Percentiles rank a stretch among this genome's conserved stretches.
phyloP scores from a whole-genome alignment of 441 rosid species.

The Erodium trifolium region DNA sequence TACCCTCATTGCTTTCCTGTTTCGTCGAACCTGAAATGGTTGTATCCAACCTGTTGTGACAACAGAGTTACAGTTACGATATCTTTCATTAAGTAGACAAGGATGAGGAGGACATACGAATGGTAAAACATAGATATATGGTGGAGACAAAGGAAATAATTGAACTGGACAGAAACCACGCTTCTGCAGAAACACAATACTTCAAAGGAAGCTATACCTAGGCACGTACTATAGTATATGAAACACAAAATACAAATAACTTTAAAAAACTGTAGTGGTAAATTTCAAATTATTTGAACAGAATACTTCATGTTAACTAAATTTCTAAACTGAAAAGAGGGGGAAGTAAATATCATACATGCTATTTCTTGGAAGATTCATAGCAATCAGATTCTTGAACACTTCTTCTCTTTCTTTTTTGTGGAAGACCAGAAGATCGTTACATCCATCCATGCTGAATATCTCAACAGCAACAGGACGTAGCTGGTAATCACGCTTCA shows the following conservation, averaged over 20 bases:
- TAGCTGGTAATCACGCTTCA: conserved; percentile 99
- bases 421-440: conserved; percentile 97
- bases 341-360: conserved; percentile 44
- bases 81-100: conserved; percentile 18
- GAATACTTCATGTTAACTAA: not conserved
- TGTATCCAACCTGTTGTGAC: conserved; percentile 73
- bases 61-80: conserved; percentile 18
- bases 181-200: not conserved
- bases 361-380: conserved; percentile 99
- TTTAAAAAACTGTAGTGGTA: not conserved
- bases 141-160: too few species aligned
- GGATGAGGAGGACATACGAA: not conserved
- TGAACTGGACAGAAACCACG: too few species aligned
- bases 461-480: conserved; percentile 99
- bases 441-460: conserved; percentile 99
- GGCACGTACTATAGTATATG: not conserved
- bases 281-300: not conserved
- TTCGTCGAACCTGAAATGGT: conserved; percentile 94
- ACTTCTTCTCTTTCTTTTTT: conserved; percentile 99
- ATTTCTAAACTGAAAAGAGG: conserved; percentile 8
- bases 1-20: conserved; percentile 88
- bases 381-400: conserved; percentile 87
- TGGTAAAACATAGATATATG: not conserved
- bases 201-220: not conserved
- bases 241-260: not conserved